Percentiles rank a stretch among this genome's conserved stretches.
These are phyloP conservation scores for Xylaria venustula DNA, from an alignment of 495 filamentous ascomycete genomes.

Conservation along the genomic window DNA sequence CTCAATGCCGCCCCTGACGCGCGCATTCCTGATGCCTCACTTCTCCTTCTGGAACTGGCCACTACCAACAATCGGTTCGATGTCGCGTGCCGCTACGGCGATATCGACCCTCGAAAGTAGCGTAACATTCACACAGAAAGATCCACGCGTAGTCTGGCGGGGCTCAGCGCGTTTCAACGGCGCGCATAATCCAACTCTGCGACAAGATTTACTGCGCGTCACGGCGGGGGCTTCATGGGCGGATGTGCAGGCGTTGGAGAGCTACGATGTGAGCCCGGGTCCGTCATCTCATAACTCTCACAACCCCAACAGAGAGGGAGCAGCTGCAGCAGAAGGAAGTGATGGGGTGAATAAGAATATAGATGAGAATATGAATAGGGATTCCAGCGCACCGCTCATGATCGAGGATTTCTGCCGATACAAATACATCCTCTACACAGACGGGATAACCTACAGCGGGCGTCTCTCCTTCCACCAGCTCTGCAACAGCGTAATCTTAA, in stretches of 20 bases:
- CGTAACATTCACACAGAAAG: constrained; percentile 28
- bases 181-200: constrained; percentile 17
- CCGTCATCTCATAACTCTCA: too few species aligned
- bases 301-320: too few species aligned
- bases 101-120: constrained; percentile 30
- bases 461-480: constrained; percentile 36
- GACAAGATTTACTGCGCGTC: constrained; percentile 25
- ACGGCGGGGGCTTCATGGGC: constrained; percentile 39
- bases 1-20: constrained; percentile 5
- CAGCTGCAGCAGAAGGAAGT: too few species aligned
- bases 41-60: constrained; percentile 67
- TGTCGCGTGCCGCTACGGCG: constrained; percentile 42
- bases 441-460: constrained; percentile 51
- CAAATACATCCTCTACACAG: constrained; percentile 42
- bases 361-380: too few species aligned
- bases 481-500: constrained; percentile 32
- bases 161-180: constrained; percentile 26
- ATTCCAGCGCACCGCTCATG: too few species aligned
- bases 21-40: constrained; percentile 64
- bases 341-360: too few species aligned
- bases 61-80: constrained; percentile 49
- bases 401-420: constrained; percentile 36
- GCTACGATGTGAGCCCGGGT: constrained; percentile 13
- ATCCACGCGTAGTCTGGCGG: constrained; percentile 1
- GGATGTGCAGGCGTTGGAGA: constrained; percentile 43